Base-by-base conservation (phyloP, 2,329 filamentous ascomycete genomes). In the Diaporthe australafricana region DNA sequence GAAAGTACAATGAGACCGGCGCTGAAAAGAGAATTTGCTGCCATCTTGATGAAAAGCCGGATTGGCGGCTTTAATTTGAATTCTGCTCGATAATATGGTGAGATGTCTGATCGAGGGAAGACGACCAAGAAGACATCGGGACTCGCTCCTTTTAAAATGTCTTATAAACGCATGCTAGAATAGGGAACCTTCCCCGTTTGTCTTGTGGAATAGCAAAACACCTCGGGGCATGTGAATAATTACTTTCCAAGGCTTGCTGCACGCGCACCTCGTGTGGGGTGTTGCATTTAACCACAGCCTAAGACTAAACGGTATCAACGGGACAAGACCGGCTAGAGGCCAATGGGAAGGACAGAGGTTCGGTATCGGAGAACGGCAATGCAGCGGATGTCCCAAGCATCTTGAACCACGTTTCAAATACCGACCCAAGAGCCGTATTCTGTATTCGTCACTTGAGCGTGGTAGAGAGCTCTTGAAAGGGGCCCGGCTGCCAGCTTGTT, bases 271-370 rank as follows among this genome's bases (percentile, higher is more conserved):
- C 8, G 47, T 38, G 60, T 50, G 60, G 60, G 42, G 60, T 65
- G 60, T 50, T 65, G 60, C 60, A 65, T 65, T 50, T 65, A 65
- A 65, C 60, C 60, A 65, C n/a, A 65, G 60, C 60, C 60, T 65
- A 65, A 50, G 45, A 65, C 30, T 12, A 9, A 65, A 65, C 12
- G 30, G 60, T 65, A 38, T 17, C 45, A 38, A 38, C 45, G 45
- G 60, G 60, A 65, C 60, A 50, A 65, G 60, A 12, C 60, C 60
- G 60, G 45, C 45, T 65, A 65, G 30, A 65, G 32, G 12, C 45
- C 30, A 50, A 38, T 65, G 7, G 60, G 60, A 65, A 65, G 45
- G 45, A 65, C 30, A 38, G 42, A 25, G 47, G 25, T 30, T 65
- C 60, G 60, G 60, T 65, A 65, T 35, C 30, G 22, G 45, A 45